Percentiles rank a stretch among this genome's conserved stretches.
Conservation (phyloP, 768 basidiomycete genomes). For the Pisolithus microcarpus region DNA sequence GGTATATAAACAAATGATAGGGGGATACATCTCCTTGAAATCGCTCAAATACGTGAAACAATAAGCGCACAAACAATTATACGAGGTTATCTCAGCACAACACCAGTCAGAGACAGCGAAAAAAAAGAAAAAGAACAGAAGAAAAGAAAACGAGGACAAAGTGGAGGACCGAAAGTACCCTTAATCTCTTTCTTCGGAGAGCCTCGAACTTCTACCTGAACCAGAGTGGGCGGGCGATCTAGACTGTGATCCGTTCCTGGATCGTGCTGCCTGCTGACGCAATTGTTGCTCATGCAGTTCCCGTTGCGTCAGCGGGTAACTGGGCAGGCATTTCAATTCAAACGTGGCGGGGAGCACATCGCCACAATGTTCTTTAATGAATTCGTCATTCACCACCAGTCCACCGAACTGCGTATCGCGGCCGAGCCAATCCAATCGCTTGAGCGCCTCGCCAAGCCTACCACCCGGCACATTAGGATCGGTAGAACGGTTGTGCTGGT, state of each 20-base stretch:
- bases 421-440: conserved; percentile 61
- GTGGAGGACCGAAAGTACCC: neutral
- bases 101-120: neutral
- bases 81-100: neutral
- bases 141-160: neutral
- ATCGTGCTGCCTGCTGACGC: conserved; percentile 19
- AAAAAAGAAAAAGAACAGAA: too few relatives aligned
- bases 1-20: neutral
- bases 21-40: neutral
- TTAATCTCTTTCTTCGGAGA: conserved; percentile 3
- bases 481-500: conserved; percentile 60
- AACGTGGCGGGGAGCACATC: conserved; percentile 30
- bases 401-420: conserved; percentile 58
- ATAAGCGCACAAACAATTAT: neutral
- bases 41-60: neutral
- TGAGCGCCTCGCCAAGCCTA: conserved; percentile 52
- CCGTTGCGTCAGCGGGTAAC: conserved; percentile 41
- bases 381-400: conserved; percentile 37
- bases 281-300: conserved; percentile 36
- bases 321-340: conserved; percentile 44
- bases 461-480: conserved; percentile 64
- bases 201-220: conserved; percentile 1
- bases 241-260: conserved; percentile 6
- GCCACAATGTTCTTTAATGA: conserved; percentile 39
- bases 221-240: neutral